Conservation (phyloP, 495 filamentous ascomycete genomes). For the Niebla homalea region DNA sequence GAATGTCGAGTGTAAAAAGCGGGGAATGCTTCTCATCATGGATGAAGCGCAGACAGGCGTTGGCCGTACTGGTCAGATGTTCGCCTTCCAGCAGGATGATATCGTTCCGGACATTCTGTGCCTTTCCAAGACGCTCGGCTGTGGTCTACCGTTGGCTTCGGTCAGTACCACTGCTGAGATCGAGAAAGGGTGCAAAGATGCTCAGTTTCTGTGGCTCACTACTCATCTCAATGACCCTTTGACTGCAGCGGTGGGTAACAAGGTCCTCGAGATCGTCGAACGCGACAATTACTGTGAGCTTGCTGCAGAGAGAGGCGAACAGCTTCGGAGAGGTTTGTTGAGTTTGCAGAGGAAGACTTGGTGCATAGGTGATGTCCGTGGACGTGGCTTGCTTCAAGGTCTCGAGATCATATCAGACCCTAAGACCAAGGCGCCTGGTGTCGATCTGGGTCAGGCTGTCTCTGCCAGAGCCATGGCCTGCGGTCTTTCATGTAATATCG, state of each 20-base stretch:
- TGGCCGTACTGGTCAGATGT: conserved; percentile 52
- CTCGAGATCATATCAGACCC: conserved; percentile 49
- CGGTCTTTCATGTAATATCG: conserved; percentile 41
- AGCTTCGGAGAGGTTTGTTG: conserved; percentile 27
- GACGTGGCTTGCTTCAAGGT: conserved; percentile 42
- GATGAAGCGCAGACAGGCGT: conserved; percentile 76
- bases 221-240: too few species aligned
- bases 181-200: conserved; percentile 39
- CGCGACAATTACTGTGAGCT: conserved; percentile 34
- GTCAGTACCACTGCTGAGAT: conserved; percentile 42
- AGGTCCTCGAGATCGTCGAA: conserved; percentile 36
- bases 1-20: conserved; percentile 44
- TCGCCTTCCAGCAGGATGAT: conserved; percentile 53
- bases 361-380: conserved; percentile 42
- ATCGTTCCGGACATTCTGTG: conserved; percentile 54
- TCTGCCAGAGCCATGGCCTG: conserved; percentile 30
- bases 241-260: too few species aligned
- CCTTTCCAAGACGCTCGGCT: conserved; percentile 54
- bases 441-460: conserved; percentile 34
- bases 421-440: conserved; percentile 35
- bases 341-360: conserved; percentile 20
- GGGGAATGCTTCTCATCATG: conserved; percentile 55
- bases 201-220: conserved; percentile 34
- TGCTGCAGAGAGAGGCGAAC: conserved; percentile 35
- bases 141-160: conserved; percentile 49